Conservation (phyloP, 768 basidiomycete genomes). For the Amanita pseudoporphyria region DNA sequence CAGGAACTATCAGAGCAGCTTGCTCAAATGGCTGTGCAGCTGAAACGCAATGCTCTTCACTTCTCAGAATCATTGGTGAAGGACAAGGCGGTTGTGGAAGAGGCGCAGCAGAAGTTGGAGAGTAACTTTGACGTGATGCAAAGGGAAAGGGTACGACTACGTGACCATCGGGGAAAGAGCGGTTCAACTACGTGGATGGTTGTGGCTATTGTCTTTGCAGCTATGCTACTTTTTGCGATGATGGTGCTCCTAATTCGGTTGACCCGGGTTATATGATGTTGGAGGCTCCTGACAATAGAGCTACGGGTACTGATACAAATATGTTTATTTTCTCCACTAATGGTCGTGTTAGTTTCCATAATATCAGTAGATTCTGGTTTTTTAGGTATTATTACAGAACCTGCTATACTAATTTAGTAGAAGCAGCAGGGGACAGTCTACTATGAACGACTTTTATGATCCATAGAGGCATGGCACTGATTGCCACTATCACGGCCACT, state of each 20-base stretch:
- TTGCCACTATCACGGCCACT: conserved; percentile 87
- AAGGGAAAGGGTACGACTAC: conserved; percentile 49
- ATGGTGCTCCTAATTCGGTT: conserved; percentile 70
- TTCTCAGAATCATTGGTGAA: conserved; percentile 66
- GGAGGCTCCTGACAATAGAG: background rate
- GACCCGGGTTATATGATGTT: conserved; percentile 1
- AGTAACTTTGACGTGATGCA: conserved; percentile 62
- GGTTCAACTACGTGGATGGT: conserved; percentile 67
- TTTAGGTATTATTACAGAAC: background rate
- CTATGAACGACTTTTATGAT: conserved; percentile 82
- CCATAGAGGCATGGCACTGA: conserved; percentile 88
- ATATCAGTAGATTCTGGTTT: background rate
- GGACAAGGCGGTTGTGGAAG: conserved; percentile 63
- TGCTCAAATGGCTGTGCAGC: conserved; percentile 78
- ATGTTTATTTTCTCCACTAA: no score
- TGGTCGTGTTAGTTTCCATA: background rate
- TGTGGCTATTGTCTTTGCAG: conserved; percentile 52
- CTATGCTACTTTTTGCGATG: conserved; percentile 56
- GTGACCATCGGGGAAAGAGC: conserved; percentile 55
- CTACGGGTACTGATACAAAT: background rate
- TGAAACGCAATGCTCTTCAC: conserved; percentile 74
- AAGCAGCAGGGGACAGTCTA: conserved; percentile 84
- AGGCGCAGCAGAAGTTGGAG: conserved; percentile 64
- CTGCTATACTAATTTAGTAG: conserved; percentile 74
- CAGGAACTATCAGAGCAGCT: conserved; percentile 69